Percentiles rank a stretch among this genome's conserved stretches.
phyloP scores from a whole-genome alignment of 2,329 filamentous ascomycete species.

The Chaetoscypha palmicola region DNA sequence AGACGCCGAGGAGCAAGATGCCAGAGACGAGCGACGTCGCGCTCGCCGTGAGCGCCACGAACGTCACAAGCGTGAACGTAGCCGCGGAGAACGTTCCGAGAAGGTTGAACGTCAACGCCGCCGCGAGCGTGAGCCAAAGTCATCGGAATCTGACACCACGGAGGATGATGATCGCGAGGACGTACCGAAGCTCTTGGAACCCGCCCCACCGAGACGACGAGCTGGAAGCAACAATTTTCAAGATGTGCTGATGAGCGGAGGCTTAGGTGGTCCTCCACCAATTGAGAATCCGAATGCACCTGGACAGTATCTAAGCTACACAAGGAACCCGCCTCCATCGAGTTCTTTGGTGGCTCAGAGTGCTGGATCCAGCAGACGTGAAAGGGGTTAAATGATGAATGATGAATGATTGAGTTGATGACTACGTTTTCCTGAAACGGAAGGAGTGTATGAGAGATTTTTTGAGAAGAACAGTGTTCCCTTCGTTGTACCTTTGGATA shows the following conservation, averaged over 20 bases:
- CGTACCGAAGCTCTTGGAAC: constrained; percentile 25
- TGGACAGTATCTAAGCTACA: constrained; percentile 19
- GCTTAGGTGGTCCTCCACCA: constrained; percentile 15
- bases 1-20: constrained; percentile 25
- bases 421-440: too few relatives aligned
- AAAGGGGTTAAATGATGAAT: constrained; percentile 1
- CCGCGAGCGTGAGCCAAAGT: constrained; percentile 11
- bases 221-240: constrained; percentile 14
- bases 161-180: constrained; percentile 18
- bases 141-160: constrained; percentile 9
- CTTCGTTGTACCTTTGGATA: too few relatives aligned
- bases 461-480: too few relatives aligned
- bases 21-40: constrained; percentile 22
- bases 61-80: constrained; percentile 27
- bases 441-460: too few relatives aligned
- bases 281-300: constrained; percentile 14
- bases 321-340: constrained; percentile 14
- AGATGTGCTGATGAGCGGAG: constrained; percentile 28
- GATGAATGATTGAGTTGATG: too few relatives aligned
- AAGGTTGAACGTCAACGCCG: constrained; percentile 13
- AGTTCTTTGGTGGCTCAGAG: not conserved
- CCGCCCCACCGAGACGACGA: constrained; percentile 17
- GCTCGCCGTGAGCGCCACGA: constrained; percentile 29
- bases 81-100: constrained; percentile 11
- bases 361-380: constrained; percentile 1